Base-by-base conservation (phyloP, 1,139 yeast species). In the Debaryomyces nepalensis region DNA sequence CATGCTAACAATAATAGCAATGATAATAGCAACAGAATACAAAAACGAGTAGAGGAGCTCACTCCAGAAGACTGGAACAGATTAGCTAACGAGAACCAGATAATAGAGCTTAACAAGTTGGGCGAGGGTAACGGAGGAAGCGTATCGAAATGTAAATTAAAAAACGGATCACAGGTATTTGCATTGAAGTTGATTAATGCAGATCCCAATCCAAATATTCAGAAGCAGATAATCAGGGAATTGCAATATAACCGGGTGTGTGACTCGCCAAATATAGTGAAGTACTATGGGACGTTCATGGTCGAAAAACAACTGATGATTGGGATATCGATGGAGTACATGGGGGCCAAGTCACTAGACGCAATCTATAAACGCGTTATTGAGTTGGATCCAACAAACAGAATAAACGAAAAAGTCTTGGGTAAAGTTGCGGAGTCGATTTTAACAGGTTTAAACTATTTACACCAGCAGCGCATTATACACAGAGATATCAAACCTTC, bases 91-190 rank as follows among this genome's bases (percentile, higher is more conserved):
- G 66, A 72, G 24, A 79, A 77, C 33, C 75, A 76, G 29, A 85
- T 88, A 36, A 68, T 75, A 5, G 86, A 84, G 41, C 53, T 90
- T 31, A 82, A 82, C 23, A 74, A 81, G 31, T 64, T 93, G 12
- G 99, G 99, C 12, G 98, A 93, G 67, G 99, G 99, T 11, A 86
- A 87, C 33, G 96, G 97, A 8, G 99, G 99, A 1, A 77, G 89
- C 14, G 99, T 93, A 8, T 77, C 85, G 18, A 81, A 88, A 58
- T 93, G 98, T 62, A 70, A 67, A 49, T 67, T 85, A 34, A 68
- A 68, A 44, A 61, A 72, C 33, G 81, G 83, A 5, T 53, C 61
- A 29, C 81, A 80, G 26, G 71, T 90, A 3, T 91, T 93, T 75
- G 99, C 99, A 0, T 66, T 93, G 45, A 93, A 93, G 64, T 75